Base-by-base conservation (phyloP, 805 yeast species). In the Yamadazyma scolyti region DNA sequence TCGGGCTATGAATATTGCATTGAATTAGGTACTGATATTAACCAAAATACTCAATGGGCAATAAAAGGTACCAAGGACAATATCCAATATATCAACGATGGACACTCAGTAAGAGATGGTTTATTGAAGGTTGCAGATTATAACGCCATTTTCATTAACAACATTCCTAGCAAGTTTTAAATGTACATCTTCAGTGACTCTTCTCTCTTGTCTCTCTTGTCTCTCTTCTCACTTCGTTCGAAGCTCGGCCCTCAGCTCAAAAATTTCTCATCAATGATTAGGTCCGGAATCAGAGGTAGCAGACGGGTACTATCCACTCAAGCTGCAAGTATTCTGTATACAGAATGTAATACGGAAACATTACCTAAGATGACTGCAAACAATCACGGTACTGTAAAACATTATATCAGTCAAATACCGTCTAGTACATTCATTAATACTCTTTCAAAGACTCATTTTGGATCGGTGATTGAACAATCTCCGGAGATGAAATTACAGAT, bases 51-150 rank as follows among this genome's bases (percentile, higher is more conserved):
- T 25, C 69, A 64, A 16, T 78, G 83, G 60, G 84, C 85, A 12
- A 63, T 82, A 21, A 65, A 56, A 38, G 89, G 88, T 9, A 74
- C 84, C 4, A 82, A 82, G 56, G 61, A 59, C 33, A 51, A 70
- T 31, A 46, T 82, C 42, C 76, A 77, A 39, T 50, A 49, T 7
- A 54, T 64, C 29, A 33, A 52, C 14, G 46, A 55, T 28, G 74
- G 73, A 21, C 49, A 47, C 5, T 43, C 53, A 22, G 53, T 61
- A 7, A 61, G 60, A 16, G 65, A 67, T 14, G 82, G 84, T 1
- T 59, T 80, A 45, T 52, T 53, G 18, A 60, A 67, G 32, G 72
- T 79, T 13, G 80, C 82, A 6, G 58, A 57, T 15, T 78, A 63
- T 56, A 79, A 80, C 43, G 33, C 37, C 19, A 23, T 36, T 16